Evolutionary conservation across 352 stramenopile genomes (phyloP), one percentile per base, ranked within the genome.

Genomic region (Pythium rhizo-oryzae): DNA sequence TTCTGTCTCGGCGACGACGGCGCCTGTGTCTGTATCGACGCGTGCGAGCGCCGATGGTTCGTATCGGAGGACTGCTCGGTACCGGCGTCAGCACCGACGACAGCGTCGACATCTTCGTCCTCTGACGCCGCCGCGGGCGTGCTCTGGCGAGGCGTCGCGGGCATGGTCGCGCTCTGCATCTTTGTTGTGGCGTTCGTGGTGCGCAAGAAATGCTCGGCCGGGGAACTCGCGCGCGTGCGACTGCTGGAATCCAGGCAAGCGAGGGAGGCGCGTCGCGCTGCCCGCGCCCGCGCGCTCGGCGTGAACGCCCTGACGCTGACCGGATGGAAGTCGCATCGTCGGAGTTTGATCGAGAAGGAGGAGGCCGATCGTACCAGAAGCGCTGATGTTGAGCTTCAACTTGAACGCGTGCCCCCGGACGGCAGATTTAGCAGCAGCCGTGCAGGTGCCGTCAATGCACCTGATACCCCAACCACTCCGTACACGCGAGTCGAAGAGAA

Each of bases 21-120:
- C n/a, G 19, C 28, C 21, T 69, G 62, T 50, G 62, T 69, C 2
- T 69, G 62, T 28, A 52, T 69, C 33, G 62, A 69, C 43, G 51
- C 44, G 28, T 69, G 62, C 21, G 62, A 69, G 33, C 50, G 52
- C 12, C 51, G 33, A n/a, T 56, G 25, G 18, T 53, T 46, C 23
- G 41, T 56, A 6, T 52, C 35, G 19, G 24, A 28, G 7, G 52
- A 69, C 41, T 69, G 62, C 52, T 11, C 37, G 19, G 24, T 28
- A 21, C 7, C 28, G 0, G 44, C 51, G 30, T 9, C 43, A 16
- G 15, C 28, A 6, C 52, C 15, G 23, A 30, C 15, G 62, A 4
- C 18, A 3, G 56, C 18, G 8, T 23, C 4, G 62, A 62, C 35
- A 53, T 68, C 50, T 9, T 68, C 13, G 9, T 30, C 5, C 24